phyloP scores from a whole-genome alignment of 2,329 filamentous ascomycete species.

The Penicillium sp. region DNA sequence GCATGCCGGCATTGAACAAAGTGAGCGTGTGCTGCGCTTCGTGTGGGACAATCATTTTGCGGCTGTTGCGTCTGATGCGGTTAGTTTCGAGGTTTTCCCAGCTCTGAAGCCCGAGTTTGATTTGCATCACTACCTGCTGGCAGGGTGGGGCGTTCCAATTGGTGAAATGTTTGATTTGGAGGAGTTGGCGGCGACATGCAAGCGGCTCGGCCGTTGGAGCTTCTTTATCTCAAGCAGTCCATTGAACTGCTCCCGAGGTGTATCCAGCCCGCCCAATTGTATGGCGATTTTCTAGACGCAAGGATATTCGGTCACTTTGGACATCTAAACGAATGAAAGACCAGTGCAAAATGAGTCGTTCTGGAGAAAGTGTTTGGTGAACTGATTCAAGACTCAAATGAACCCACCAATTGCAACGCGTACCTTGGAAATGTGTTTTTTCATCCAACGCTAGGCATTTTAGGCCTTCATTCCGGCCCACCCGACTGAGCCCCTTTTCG shows the following conservation, averaged over 20 bases:
- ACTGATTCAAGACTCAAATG: too few species aligned
- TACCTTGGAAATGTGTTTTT: neutral
- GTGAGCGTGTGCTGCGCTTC: conserved; percentile 53
- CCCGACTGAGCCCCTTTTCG: neutral
- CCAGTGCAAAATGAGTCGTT: too few species aligned
- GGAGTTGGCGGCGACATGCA: conserved; percentile 34
- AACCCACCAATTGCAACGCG: neutral
- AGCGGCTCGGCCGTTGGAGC: conserved; percentile 36
- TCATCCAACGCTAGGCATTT: neutral
- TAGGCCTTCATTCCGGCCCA: neutral
- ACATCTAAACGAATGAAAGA: too few species aligned
- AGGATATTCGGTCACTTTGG: neutral
- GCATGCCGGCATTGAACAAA: conserved; percentile 42
- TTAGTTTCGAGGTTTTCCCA: conserved; percentile 58
- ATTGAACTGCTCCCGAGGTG: conserved; percentile 40
- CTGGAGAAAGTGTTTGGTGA: too few species aligned
- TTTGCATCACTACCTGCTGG: conserved; percentile 39
- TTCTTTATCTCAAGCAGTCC: conserved; percentile 44
- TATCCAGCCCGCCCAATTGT: conserved; percentile 46
- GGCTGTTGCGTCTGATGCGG: conserved; percentile 60
- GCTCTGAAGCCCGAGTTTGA: conserved; percentile 34
- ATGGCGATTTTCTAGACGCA: conserved; percentile 43
- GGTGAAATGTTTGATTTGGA: conserved; percentile 46
- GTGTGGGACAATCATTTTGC: conserved; percentile 62
- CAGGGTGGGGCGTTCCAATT: conserved; percentile 42